Percentiles rank a stretch among this genome's conserved stretches.
Conservation (phyloP, 257 asterid genomes). For the Rhazya stricta region DNA sequence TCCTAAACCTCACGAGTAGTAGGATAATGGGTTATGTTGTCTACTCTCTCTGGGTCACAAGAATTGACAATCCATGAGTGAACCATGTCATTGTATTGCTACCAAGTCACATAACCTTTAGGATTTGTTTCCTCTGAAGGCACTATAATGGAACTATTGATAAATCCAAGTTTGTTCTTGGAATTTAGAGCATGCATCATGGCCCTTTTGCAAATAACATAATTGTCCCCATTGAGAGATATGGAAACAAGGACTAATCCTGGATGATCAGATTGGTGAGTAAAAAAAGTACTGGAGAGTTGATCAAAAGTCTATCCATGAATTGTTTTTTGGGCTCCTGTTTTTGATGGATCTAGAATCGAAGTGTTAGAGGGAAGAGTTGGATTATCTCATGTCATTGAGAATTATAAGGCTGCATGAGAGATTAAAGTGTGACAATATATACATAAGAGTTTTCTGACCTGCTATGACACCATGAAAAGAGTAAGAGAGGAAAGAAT, state of each 20-base stretch:
- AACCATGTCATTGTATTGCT: slow-evolving; percentile 1
- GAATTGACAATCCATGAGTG: neutral
- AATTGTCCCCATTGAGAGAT: slow-evolving; percentile 2
- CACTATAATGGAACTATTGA: neutral
- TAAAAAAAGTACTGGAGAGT: neutral
- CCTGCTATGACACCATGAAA: too few relatives aligned
- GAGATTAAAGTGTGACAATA: too few relatives aligned
- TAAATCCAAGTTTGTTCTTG: too few relatives aligned
- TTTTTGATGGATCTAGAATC: too few relatives aligned
- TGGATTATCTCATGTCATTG: too few relatives aligned
- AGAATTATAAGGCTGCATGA: too few relatives aligned
- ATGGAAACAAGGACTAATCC: slow-evolving; percentile 2
- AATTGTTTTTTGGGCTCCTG: too few relatives aligned
- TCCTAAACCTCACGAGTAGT: neutral
- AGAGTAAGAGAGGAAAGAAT: too few relatives aligned
- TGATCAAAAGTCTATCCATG: too few relatives aligned
- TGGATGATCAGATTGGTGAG: slow-evolving; percentile 1
- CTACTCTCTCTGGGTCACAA: neutral
- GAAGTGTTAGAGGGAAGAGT: too few relatives aligned
- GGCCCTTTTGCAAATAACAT: neutral
- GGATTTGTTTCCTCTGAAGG: neutral
- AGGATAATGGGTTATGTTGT: neutral
- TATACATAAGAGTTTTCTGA: too few relatives aligned
- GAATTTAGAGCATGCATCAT: neutral
- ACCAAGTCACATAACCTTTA: neutral